A percentile compares a stretch with the other conserved stretches of the same genome.
These are phyloP conservation scores for Clonostachys solani DNA, from an alignment of 2,329 filamentous ascomycete genomes.

Conservation along the genomic window DNA sequence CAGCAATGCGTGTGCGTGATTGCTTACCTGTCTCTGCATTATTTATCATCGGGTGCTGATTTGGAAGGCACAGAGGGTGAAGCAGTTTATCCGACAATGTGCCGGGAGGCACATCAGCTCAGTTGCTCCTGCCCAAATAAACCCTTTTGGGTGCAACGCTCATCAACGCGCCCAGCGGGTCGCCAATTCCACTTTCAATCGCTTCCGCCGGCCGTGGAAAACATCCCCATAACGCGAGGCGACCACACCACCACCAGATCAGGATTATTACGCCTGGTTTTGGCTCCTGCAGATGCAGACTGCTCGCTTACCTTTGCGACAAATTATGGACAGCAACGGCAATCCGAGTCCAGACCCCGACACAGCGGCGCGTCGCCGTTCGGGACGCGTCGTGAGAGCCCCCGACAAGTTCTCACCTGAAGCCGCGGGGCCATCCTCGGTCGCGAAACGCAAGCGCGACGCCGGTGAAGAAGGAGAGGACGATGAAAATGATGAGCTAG, in stretches of 20 bases:
- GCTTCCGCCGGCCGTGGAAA: neutral
- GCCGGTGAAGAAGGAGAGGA: constrained; percentile 43
- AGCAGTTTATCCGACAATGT: neutral
- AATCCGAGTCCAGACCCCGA: constrained; percentile 47
- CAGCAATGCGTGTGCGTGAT: neutral
- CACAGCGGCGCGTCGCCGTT: constrained; percentile 56
- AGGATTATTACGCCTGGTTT: constrained; percentile 1
- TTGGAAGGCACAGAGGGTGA: neutral
- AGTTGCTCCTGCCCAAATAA: constrained; percentile 2
- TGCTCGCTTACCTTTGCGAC: constrained; percentile 7
- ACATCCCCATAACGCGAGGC: neutral
- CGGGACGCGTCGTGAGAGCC: constrained; percentile 61
- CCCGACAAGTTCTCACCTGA: constrained; percentile 58
- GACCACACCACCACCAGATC: neutral
- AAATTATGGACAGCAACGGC: constrained; percentile 49
- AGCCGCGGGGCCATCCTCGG: constrained; percentile 26
- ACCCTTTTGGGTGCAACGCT: constrained; percentile 3
- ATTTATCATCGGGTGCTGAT: neutral
- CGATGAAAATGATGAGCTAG: constrained; percentile 40
- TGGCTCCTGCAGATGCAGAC: constrained; percentile 8
- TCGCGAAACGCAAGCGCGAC: constrained; percentile 55
- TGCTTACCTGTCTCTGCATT: neutral
- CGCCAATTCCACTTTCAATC: neutral
- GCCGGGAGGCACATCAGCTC: no score
- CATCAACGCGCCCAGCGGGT: constrained; percentile 7